Conservation (phyloP, 768 basidiomycete genomes). For the Russula earlei region DNA sequence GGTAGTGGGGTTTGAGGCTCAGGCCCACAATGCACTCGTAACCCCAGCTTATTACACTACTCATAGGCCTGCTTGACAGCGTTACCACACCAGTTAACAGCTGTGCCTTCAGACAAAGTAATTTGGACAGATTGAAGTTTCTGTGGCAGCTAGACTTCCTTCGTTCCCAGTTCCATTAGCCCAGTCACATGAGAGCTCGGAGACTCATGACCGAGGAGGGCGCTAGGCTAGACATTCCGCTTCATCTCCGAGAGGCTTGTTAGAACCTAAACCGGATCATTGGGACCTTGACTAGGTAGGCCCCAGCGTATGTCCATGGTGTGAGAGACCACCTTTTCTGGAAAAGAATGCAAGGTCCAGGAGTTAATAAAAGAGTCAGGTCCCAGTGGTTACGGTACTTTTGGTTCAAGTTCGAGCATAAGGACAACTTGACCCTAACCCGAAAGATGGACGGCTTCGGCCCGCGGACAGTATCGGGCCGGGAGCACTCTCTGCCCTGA, state of each 20-base stretch:
- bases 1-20: not conserved
- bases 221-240: not conserved
- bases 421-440: no score
- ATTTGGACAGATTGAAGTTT: not conserved
- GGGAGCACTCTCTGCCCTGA: not conserved
- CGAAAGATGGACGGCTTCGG: not conserved
- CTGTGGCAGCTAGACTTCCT: not conserved
- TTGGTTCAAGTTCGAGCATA: no score
- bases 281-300: no score
- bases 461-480: not conserved
- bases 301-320: no score
- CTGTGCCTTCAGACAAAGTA: not conserved
- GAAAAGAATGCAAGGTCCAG: no score
- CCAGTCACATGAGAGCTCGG: not conserved
- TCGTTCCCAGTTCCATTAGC: not conserved
- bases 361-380: no score
- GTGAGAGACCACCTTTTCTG: no score
- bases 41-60: not conserved
- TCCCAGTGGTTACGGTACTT: no score
- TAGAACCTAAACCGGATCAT: slow-evolving; percentile 4
- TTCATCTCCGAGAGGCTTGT: not conserved
- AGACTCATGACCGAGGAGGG: not conserved
- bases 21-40: not conserved
- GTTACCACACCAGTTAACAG: not conserved
- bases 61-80: not conserved